Base-by-base conservation (phyloP, 805 yeast species). In the Nematodospora valgi region DNA sequence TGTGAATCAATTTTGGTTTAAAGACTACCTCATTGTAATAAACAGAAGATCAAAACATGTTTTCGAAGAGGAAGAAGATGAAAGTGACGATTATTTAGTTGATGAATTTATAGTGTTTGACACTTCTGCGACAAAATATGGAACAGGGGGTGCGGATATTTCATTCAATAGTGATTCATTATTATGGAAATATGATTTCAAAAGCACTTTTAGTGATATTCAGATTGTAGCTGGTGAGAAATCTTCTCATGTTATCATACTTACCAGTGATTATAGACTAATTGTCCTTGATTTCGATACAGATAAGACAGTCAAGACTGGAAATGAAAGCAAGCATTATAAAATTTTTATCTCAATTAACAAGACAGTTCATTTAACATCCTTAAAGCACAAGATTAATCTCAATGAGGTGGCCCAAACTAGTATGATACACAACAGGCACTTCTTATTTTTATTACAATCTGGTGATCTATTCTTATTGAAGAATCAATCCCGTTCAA, bases 381-480 rank as follows among this genome's bases (percentile, higher is more conserved):
- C 60, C 10, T 59, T 67, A 28, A 44, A 52, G 13, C 41, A 51
- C 24, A 57, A 45, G 30, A 38, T 67, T 7, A 35, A 49, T 6
- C 40, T 65, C 4, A 26, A 38, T 2, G 46, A 50, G 12, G 45
- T 61, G 10, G 35, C 39, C 5, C 52, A 56, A 32, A 46, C 58
- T 21, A 43, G 45, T 9, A 49, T 59, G 49, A 43, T 64, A 5
- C 48, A 51, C 6, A 46, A 49, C 17, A 45, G 47, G 23, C 68
- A 68, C 40, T 62, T 66, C 33, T 40, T 66, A 25, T 56, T 68
- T 26, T 43, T 67, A 19, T 43, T 65, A 22, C 48, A 44, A 27
- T 55, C 56, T n/a, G 73, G 73, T 6, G 72, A 67, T 11, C 49
- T 65, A 7, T 63, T 44, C 37, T 46, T 67, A 3, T 48, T 67